Evolutionary conservation across 139 green algal genomes (phyloP), one percentile per base, ranked within the genome.

Genomic region (Desmodesmus armatus): DNA sequence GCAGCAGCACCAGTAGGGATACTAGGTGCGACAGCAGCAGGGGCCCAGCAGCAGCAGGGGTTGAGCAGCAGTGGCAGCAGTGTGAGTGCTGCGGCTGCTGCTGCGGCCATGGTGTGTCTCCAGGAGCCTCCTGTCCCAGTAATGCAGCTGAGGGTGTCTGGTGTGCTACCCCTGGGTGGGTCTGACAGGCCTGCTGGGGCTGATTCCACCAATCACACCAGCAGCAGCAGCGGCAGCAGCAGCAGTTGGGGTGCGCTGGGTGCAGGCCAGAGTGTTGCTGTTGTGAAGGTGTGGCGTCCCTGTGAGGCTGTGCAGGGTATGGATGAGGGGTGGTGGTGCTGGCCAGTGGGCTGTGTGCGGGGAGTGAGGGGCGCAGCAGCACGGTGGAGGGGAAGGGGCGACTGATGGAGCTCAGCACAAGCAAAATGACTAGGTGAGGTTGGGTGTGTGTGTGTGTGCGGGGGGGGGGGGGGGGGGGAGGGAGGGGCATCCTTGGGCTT

Each of bases 291-390:
- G 3, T 82, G 76, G 76, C 47, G 76, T 15, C 11, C 55, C 15
- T 21, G 27, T 44, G 76, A 82, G 13, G 35, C n/a, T 7, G 37
- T 72, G 55, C 53, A 71, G 47, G 35, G 47, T 31, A 27, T 82
- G 2, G 76, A 82, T 21, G 76, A 82, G 55, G 55, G 55, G 2
- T 53, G 2, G 76, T 82, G 76, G 55, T 82, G 37, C 40, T 82
- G 58, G 76, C 53, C 29, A 65, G 31, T 40, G 76, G 51, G 19
- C 37, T 82, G 37, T 5, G 27, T 13, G 76, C 76, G 3, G 76
- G 76, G 3, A 71, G 3, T 82, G 76, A 82, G 6, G 76, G 76
- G 3, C 76, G 76, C 76, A 82, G 76, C 76, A 67, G 35, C 25
- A 33, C 25, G 53, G 76, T 82, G 37, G 60, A 51, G 11, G 47